Evolutionary conservation across 495 filamentous ascomycete genomes (phyloP), one percentile per base, ranked within the genome.

Genomic region (Penicillium antarcticum): DNA sequence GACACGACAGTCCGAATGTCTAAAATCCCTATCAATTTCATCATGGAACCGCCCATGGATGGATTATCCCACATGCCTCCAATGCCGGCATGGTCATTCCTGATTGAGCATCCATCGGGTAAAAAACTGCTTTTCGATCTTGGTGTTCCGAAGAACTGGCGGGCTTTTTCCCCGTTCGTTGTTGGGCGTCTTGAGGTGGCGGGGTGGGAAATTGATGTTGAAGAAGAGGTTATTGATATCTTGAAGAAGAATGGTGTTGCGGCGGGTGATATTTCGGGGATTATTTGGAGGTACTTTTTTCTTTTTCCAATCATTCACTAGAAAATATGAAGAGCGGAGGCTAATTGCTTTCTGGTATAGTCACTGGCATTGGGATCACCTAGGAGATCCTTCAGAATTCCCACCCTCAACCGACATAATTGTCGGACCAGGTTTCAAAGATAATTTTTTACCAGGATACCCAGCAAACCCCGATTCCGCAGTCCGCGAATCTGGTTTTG

Each of bases 291-390:
- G 61, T 68, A 38, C n/a, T n/a, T n/a, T n/a, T n/a, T n/a, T n/a
- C n/a, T n/a, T n/a, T n/a, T n/a, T n/a, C n/a, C n/a, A n/a, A n/a
- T n/a, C n/a, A n/a, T n/a, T n/a, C n/a, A n/a, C n/a, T n/a, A n/a
- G n/a, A n/a, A n/a, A n/a, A n/a, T n/a, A 17, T 6, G 14, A 12
- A 13, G 11, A 32, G 4, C 23, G 17, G 31, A 0, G 2, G 35
- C 19, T 38, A 1, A 12, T 17, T 11, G 7, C 24, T 12, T 29
- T 8, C 9, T 29, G 26, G 41, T 24, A 11, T 29, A 77, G 72
- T n/a, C 81, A 85, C 51, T 62, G 64, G 44, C 85, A 87, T 58
- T 79, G 80, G 52, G 84, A 87, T 55, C 85, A 87, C 57, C 70
- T 69, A 8, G 84, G 83, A 10, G 74, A 86, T 44, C 70, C 75